phyloP scores from a whole-genome alignment of 2,329 filamentous ascomycete species.

The Aspergillus brunneoviolaceus region DNA sequence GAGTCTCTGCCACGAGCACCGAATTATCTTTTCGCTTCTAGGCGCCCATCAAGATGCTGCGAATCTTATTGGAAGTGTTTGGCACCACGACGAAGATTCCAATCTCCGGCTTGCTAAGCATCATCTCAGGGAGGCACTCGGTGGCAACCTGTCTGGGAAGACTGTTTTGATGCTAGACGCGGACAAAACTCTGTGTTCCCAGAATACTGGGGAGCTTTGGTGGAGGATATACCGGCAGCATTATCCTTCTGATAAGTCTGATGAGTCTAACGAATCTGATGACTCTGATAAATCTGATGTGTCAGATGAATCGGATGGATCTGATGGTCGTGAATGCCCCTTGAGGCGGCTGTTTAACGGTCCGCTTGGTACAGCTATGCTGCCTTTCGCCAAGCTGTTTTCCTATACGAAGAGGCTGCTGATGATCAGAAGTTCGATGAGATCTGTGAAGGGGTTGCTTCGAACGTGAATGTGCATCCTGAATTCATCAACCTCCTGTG shows the following conservation, averaged over 20 bases:
- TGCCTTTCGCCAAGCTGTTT: constrained; percentile 55
- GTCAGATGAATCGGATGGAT: neutral
- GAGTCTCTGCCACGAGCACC: constrained; percentile 44
- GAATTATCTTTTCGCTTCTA: constrained; percentile 48
- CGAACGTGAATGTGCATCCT: constrained; percentile 43
- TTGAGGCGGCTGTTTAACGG: constrained; percentile 51
- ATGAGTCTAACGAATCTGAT: no score
- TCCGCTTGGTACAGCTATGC: constrained; percentile 51
- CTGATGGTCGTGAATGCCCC: constrained; percentile 18
- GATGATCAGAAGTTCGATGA: constrained; percentile 43
- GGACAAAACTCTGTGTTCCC: constrained; percentile 55
- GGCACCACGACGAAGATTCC: constrained; percentile 35
- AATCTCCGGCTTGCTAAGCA: constrained; percentile 39
- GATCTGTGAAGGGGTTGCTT: constrained; percentile 49
- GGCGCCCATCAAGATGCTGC: neutral
- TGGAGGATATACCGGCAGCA: no score
- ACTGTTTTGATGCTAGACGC: constrained; percentile 57
- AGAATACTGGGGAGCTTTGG: constrained; percentile 26
- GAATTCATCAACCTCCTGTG: constrained; percentile 51
- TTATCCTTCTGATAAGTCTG: no score
- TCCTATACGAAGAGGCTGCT: constrained; percentile 53
- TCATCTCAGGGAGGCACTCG: constrained; percentile 38
- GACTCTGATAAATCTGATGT: no score
- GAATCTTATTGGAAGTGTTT: constrained; percentile 35
- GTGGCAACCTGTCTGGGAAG: constrained; percentile 35